phyloP scores from a whole-genome alignment of 495 filamentous ascomycete species.

The Oleoguttula mirabilis region DNA sequence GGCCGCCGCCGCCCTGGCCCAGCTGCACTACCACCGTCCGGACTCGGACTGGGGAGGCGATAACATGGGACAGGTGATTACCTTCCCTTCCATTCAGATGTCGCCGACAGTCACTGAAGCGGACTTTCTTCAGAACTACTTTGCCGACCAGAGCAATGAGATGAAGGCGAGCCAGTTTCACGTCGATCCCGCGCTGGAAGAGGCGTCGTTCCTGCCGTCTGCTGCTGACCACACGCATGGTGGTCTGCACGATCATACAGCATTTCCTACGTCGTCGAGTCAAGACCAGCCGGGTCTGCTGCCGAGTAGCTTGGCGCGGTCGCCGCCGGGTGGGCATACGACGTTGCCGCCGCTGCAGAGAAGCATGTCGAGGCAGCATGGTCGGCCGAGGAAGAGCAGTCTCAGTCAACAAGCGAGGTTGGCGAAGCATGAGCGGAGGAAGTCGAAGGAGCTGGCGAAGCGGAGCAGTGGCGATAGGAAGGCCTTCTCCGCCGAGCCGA shows the following conservation, averaged over 20 bases:
- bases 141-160: slow-evolving; percentile 17
- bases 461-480: slow-evolving; percentile 64
- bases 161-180: slow-evolving; percentile 21
- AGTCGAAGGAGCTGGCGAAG: slow-evolving; percentile 54
- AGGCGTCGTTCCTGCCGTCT: slow-evolving; percentile 1
- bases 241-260: slow-evolving; percentile 9
- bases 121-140: slow-evolving; percentile 22
- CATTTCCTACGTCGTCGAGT: slow-evolving; percentile 31
- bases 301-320: slow-evolving; percentile 66
- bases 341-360: slow-evolving; percentile 73
- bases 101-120: slow-evolving; percentile 22
- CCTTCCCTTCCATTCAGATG: slow-evolving; percentile 17
- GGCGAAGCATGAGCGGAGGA: slow-evolving; percentile 63
- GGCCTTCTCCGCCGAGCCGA: slow-evolving; percentile 70
- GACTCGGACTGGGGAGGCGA: slow-evolving; percentile 48
- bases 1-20: slow-evolving; percentile 74
- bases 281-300: slow-evolving; percentile 57
- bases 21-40: slow-evolving; percentile 71
- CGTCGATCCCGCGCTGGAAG: slow-evolving; percentile 17
- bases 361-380: slow-evolving; percentile 34
- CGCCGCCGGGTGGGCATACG: slow-evolving; percentile 74
- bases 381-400: slow-evolving; percentile 69
- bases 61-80: slow-evolving; percentile 17
- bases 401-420: slow-evolving; percentile 61
- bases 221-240: background rate